A percentile compares a stretch with the other conserved stretches of the same genome.
These are phyloP conservation scores for Zasmidium angulare DNA, from an alignment of 2,329 filamentous ascomycete genomes.

Conservation along the genomic window DNA sequence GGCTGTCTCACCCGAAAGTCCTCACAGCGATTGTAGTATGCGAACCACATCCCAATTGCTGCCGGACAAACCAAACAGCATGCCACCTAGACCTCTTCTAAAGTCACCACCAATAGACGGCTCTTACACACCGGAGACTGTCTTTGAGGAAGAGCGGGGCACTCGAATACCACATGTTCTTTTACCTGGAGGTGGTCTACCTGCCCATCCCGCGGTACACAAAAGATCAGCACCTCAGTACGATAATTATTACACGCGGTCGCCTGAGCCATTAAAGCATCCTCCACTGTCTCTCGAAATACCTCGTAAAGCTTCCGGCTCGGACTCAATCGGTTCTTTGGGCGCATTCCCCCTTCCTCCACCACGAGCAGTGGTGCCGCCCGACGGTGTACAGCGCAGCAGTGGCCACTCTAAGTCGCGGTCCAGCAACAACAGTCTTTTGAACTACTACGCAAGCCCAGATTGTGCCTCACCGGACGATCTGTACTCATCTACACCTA, in stretches of 20 bases:
- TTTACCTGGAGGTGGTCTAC: constrained; percentile 13
- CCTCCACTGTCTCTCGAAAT: constrained; percentile 27
- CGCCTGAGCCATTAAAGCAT: constrained; percentile 17
- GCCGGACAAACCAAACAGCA: constrained; percentile 31
- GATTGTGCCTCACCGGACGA: constrained; percentile 29
- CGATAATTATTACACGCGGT: constrained; percentile 16
- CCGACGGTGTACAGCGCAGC: not conserved
- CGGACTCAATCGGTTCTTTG: constrained; percentile 2
- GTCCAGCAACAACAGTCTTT: constrained; percentile 19
- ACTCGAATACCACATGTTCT: constrained; percentile 14
- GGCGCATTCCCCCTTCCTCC: constrained; percentile 10
- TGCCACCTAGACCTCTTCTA: constrained; percentile 13
- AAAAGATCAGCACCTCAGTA: constrained; percentile 11
- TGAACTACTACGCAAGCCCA: constrained; percentile 35
- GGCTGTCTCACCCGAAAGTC: constrained; percentile 20
- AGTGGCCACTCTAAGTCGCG: constrained; percentile 8
- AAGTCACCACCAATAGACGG: constrained; percentile 21
- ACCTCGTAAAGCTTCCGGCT: constrained; percentile 16
- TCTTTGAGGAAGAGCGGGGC: constrained; percentile 35
- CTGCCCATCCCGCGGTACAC: constrained; percentile 17
- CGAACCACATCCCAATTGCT: constrained; percentile 33
- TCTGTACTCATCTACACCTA: constrained; percentile 19
- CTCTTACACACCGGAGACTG: constrained; percentile 28
- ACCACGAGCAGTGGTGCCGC: constrained; percentile 6
- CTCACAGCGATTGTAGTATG: constrained; percentile 25